These are phyloP conservation scores for Ceratorhiza oryzae-sativae DNA, from an alignment of 1,284 basidiomycete species.

Conservation along the genomic window DNA sequence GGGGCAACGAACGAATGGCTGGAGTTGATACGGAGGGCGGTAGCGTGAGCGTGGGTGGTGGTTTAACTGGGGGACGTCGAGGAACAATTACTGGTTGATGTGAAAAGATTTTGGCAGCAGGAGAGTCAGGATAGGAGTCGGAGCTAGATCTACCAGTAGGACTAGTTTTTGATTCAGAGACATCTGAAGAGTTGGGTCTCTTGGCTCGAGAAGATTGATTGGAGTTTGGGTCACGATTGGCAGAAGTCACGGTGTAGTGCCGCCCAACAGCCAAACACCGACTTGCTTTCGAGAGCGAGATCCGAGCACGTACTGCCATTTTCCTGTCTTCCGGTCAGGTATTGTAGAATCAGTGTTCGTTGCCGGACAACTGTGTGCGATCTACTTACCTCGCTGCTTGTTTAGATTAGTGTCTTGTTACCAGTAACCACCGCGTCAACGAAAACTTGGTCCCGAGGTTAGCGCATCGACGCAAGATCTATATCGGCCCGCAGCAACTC, in stretches of 20 bases:
- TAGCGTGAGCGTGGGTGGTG: constrained; percentile 23
- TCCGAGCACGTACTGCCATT: not conserved
- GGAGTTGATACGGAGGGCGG: constrained; percentile 18
- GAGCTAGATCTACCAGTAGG: not conserved
- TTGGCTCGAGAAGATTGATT: not conserved
- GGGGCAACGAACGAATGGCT: not conserved
- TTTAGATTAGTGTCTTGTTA: no score
- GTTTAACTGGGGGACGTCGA: constrained; percentile 12
- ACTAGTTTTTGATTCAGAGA: not conserved
- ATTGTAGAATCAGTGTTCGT: not conserved
- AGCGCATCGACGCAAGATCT: no score
- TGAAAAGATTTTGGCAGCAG: constrained; percentile 8
- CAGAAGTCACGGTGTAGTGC: not conserved
- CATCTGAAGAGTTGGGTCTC: not conserved
- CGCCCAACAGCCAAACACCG: not conserved
- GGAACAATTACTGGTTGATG: constrained; percentile 10
- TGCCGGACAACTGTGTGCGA: no score
- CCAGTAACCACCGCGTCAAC: no score
- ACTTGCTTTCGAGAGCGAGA: not conserved
- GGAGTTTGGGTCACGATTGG: not conserved
- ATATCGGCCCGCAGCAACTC: no score
- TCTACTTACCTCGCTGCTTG: no score
- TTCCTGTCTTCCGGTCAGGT: not conserved
- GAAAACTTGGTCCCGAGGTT: no score
- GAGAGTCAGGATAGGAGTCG: not conserved